Percentiles rank a stretch among this genome's conserved stretches.
These are phyloP conservation scores for Phytophthora pluvialis DNA, from an alignment of 352 stramenopile genomes.

Conservation along the genomic window DNA sequence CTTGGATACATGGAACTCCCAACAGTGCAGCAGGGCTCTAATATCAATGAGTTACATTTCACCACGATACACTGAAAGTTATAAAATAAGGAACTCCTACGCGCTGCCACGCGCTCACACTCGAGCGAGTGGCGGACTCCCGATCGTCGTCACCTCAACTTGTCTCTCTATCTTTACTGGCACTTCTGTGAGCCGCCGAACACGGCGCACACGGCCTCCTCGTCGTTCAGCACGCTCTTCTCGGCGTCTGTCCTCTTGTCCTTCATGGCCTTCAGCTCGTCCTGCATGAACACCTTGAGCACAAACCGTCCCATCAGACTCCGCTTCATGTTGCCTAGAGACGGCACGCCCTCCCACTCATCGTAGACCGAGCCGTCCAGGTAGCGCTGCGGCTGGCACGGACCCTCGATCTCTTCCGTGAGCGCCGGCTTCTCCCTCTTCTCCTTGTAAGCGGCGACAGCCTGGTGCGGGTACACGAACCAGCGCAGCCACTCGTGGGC, in stretches of 20 bases:
- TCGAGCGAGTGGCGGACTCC: slow-evolving; percentile 7
- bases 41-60: slow-evolving; percentile 36
- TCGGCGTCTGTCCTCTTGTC: slow-evolving; percentile 36
- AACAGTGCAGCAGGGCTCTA: slow-evolving; percentile 15
- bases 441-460: slow-evolving; percentile 31
- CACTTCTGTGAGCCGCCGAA: slow-evolving; percentile 36
- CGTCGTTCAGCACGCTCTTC: slow-evolving; percentile 34
- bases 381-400: slow-evolving; percentile 43
- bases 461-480: slow-evolving; percentile 49
- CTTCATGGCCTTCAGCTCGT: slow-evolving; percentile 38
- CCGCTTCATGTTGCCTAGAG: slow-evolving; percentile 32
- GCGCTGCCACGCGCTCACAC: slow-evolving; percentile 2
- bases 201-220: slow-evolving; percentile 38
- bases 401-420: slow-evolving; percentile 34
- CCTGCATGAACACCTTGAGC: slow-evolving; percentile 42
- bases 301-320: slow-evolving; percentile 32
- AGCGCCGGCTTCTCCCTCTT: slow-evolving; percentile 29
- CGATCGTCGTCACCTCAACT: slow-evolving; percentile 6
- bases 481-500: slow-evolving; percentile 43
- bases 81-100: slow-evolving; percentile 27
- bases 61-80: slow-evolving; percentile 25
- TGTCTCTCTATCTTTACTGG: slow-evolving; percentile 18
- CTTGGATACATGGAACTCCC: slow-evolving; percentile 1
- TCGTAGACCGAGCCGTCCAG: slow-evolving; percentile 25
- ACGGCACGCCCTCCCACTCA: slow-evolving; percentile 32